Percentiles rank a stretch among this genome's conserved stretches.
These are phyloP conservation scores for Glycine soja DNA, from an alignment of 306 rosid genomes.

Conservation along the genomic window DNA sequence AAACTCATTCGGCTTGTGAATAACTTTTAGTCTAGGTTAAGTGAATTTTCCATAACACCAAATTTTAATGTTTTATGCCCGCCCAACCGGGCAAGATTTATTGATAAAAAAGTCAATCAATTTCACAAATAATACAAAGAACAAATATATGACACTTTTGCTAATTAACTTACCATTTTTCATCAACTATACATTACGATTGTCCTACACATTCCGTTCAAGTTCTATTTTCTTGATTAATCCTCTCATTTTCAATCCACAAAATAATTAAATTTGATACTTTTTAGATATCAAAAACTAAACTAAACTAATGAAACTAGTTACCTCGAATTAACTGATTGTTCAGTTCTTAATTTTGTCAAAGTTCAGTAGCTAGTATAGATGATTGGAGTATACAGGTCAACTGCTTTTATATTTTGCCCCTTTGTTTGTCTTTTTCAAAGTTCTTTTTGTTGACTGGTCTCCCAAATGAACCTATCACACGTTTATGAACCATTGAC, in stretches of 20 bases:
- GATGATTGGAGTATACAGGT: not conserved
- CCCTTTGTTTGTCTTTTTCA: not conserved
- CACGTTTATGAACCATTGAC: conserved; percentile 31
- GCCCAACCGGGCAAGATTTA: too few species aligned
- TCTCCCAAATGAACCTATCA: not conserved
- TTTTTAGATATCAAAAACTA: not conserved
- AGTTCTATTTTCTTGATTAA: not conserved
- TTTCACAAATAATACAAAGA: too few species aligned
- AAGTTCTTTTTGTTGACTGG: conserved; percentile 38
- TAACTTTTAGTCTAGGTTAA: too few species aligned
- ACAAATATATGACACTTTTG: too few species aligned
- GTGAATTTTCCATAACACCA: too few species aligned
- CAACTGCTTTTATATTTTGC: conserved; percentile 31
- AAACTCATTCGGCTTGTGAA: too few species aligned
- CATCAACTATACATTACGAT: too few species aligned
- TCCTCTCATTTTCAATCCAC: not conserved
- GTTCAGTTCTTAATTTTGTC: not conserved
- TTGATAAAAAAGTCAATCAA: too few species aligned
- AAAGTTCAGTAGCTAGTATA: not conserved
- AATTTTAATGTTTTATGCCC: too few species aligned
- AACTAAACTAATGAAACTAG: not conserved
- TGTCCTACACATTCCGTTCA: too few species aligned
- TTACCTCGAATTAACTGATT: not conserved
- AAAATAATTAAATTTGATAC: not conserved
- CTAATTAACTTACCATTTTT: not conserved